Conservation (phyloP, 2,329 filamentous ascomycete genomes). For the Ophiostoma quercus region DNA sequence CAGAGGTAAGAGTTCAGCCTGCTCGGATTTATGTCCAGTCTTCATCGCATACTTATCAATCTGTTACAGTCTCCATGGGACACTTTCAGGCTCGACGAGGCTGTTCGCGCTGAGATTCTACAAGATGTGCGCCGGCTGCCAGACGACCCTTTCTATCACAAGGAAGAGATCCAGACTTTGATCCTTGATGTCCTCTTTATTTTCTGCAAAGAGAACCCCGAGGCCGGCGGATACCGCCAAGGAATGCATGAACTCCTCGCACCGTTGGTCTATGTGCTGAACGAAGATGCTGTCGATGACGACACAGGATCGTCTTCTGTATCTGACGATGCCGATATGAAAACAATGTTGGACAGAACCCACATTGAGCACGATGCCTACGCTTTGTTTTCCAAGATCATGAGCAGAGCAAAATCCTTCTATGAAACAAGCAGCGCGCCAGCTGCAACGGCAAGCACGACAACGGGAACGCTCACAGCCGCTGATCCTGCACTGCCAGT, state of each 20-base stretch:
- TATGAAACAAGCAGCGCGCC: constrained; percentile 63
- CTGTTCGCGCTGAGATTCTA: constrained; percentile 77
- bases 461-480: not conserved
- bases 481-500: not conserved
- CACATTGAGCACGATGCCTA: constrained; percentile 91
- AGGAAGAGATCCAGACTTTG: constrained; percentile 69
- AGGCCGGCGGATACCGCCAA: constrained; percentile 85
- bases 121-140: constrained; percentile 94
- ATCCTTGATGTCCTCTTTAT: constrained; percentile 88
- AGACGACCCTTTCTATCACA: constrained; percentile 84
- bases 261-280: constrained; percentile 77
- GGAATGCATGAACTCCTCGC: constrained; percentile 97
- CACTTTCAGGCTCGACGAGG: constrained; percentile 76
- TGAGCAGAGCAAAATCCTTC: constrained; percentile 80
- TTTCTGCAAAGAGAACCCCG: constrained; percentile 87
- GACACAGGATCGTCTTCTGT: constrained; percentile 26
- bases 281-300: constrained; percentile 64
- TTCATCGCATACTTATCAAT: not conserved
- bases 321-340: constrained; percentile 43
- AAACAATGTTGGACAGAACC: constrained; percentile 61
- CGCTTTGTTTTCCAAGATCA: constrained; percentile 75
- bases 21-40: constrained; percentile 24
- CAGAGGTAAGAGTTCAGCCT: constrained; percentile 40
- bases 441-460: constrained; percentile 11
- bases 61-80: constrained; percentile 75